Conservation (phyloP, 2,329 filamentous ascomycete species). For the Fusarium napiforme region DNA sequence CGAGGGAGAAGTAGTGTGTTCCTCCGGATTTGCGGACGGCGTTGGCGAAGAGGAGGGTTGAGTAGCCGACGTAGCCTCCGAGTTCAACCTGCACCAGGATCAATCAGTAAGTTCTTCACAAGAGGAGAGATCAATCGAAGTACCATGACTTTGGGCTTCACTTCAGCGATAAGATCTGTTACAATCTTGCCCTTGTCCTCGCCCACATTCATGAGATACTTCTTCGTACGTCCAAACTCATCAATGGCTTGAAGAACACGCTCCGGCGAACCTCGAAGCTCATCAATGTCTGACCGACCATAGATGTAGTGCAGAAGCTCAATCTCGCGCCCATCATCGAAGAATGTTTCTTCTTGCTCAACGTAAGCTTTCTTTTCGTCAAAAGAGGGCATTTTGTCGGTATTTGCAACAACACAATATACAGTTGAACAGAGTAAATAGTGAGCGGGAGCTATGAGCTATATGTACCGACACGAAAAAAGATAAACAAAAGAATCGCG, state of each 20-base stretch:
- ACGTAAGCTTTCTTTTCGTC: slow-evolving; percentile 54
- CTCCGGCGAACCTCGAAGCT: slow-evolving; percentile 71
- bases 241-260: slow-evolving; percentile 77
- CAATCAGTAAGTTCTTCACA: background rate
- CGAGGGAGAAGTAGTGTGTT: slow-evolving; percentile 75
- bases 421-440: background rate
- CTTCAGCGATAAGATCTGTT: slow-evolving; percentile 71
- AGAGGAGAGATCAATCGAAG: background rate
- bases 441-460: background rate
- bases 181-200: slow-evolving; percentile 79
- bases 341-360: slow-evolving; percentile 58
- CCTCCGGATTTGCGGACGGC: slow-evolving; percentile 73
- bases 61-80: slow-evolving; percentile 85
- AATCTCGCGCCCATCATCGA: slow-evolving; percentile 78
- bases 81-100: slow-evolving; percentile 68
- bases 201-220: slow-evolving; percentile 85
- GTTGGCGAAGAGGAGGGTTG: slow-evolving; percentile 78
- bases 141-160: slow-evolving; percentile 74
- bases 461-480: slow-evolving; percentile 3
- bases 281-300: slow-evolving; percentile 67
- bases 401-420: background rate
- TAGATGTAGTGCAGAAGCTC: slow-evolving; percentile 78
- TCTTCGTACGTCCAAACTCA: slow-evolving; percentile 67
- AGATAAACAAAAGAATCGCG: slow-evolving; percentile 25
- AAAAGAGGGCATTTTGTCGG: slow-evolving; percentile 46